Evolutionary conservation across 306 rosid species (phyloP), one percentile per base, ranked within the genome.

Genomic region (Vachellia collinsii): DNA sequence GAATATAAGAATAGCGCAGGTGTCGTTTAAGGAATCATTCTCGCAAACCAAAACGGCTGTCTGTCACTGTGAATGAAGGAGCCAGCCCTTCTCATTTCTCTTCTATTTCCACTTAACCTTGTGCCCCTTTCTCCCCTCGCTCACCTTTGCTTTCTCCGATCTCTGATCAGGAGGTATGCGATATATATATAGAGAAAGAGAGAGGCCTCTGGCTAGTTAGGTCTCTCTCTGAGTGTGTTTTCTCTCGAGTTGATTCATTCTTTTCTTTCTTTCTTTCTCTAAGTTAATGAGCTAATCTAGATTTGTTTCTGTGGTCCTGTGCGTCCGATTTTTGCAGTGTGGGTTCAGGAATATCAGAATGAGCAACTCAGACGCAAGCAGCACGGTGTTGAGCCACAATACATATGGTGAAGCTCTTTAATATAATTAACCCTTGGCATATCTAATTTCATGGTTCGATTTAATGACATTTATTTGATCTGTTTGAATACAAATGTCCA

Each of bases 361-460:
- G 80, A 44, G 44, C 19, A 4, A n/a, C 72, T 66, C 71, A 20
- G 53, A 69, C 12, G 29, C 23, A 48, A 69, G 74, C 53, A 69
- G 19, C 44, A 20, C 64, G 64, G 6, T 20, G 13, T 9, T 42
- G 20, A 44, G 20, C 75, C 25, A 0, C 38, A 20, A 16, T 6
- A 19, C 25, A 38, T 39, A 22, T 44, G 75, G 67, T 74, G 77
- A 74, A 54, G 20, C 13, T 54, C 38, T 3, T 37, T 11, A 4
- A 17, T 38, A 11, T 44, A 7, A 44, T 5, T 4, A 11, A 11
- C 65, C 36, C 48, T 34, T 25, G 11, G 25, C 8, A 13, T 13
- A 25, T 7, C 2, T 61, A 22, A 10, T 61, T 25, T 61, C 67
- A 3, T 29, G 2, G 46, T 72, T 29, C 43, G 8, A 5, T 72